These are phyloP conservation scores for Lactarius pseudohatsudake DNA, from an alignment of 768 basidiomycete genomes.

Conservation along the genomic window DNA sequence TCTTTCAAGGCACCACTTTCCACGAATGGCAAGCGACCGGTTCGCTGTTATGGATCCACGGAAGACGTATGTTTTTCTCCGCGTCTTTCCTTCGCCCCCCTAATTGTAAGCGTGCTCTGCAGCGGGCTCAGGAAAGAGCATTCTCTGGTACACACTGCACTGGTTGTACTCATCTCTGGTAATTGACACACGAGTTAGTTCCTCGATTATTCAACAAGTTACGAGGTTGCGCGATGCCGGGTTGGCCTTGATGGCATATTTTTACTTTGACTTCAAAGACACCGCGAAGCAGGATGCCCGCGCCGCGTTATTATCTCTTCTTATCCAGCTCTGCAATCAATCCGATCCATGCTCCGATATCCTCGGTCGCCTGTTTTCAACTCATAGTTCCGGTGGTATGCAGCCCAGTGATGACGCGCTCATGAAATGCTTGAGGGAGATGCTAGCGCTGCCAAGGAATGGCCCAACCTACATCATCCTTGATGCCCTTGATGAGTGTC, in stretches of 20 bases:
- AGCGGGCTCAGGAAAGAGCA: no score
- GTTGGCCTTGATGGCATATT: no score
- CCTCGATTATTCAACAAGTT: background rate
- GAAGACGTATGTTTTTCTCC: background rate
- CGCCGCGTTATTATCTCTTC: background rate
- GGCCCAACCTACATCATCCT: background rate
- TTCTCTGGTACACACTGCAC: background rate
- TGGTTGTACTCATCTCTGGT: background rate
- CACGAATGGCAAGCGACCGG: background rate
- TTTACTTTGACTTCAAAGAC: no score
- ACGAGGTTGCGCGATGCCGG: background rate
- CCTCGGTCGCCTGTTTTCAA: background rate
- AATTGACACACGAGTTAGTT: background rate
- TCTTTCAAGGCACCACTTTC: background rate
- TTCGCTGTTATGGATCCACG: conserved; percentile 4
- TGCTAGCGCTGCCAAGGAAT: background rate
- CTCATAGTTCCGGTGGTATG: background rate
- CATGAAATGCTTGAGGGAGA: background rate
- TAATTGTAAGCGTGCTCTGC: no score
- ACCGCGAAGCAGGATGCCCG: no score
- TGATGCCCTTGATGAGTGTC: background rate
- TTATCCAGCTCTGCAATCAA: background rate
- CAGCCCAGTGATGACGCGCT: background rate
- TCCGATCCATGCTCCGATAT: background rate
- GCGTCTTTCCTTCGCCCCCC: no score